Percentiles rank a stretch among this genome's conserved stretches.
Evolutionary conservation across 495 filamentous ascomycete species (phyloP).

Genomic region (Daldinia concentrica): DNA sequence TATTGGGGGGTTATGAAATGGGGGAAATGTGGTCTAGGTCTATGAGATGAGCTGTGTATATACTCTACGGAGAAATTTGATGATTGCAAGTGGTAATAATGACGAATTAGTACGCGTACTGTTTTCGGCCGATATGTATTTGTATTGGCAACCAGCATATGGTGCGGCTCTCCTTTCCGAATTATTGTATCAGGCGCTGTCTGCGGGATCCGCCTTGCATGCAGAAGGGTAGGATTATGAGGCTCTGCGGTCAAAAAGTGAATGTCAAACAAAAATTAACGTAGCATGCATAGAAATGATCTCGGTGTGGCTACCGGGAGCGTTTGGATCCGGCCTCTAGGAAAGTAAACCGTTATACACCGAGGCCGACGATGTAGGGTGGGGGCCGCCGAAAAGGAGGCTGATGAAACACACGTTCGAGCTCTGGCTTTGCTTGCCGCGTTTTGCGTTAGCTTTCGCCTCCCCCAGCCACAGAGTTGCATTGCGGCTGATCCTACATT

Average conservation of each 20-base stretch:
- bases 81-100: not conserved
- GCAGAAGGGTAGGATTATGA: not conserved
- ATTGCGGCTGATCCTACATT: conserved; percentile 35
- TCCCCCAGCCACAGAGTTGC: conserved; percentile 34
- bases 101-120: not conserved
- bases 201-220: not conserved
- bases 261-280: not conserved
- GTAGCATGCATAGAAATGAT: conserved; percentile 7
- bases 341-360: conserved; percentile 11
- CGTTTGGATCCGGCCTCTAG: conserved; percentile 9
- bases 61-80: conserved; percentile 13
- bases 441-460: not conserved
- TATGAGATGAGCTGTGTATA: conserved; percentile 7
- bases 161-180: not conserved
- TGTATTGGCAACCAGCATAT: not conserved
- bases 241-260: conserved; percentile 11
- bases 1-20: conserved; percentile 14
- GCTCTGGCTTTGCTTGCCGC: conserved; percentile 1
- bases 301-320: conserved; percentile 23
- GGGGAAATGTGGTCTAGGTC: conserved; percentile 3
- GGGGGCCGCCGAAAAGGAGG: conserved; percentile 11
- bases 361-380: conserved; percentile 16
- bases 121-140: not conserved
- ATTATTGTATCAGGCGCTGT: conserved; percentile 3
- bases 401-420: conserved; percentile 21